Base-by-base conservation (phyloP, 768 basidiomycete species). In the Suillus cothurnatus region DNA sequence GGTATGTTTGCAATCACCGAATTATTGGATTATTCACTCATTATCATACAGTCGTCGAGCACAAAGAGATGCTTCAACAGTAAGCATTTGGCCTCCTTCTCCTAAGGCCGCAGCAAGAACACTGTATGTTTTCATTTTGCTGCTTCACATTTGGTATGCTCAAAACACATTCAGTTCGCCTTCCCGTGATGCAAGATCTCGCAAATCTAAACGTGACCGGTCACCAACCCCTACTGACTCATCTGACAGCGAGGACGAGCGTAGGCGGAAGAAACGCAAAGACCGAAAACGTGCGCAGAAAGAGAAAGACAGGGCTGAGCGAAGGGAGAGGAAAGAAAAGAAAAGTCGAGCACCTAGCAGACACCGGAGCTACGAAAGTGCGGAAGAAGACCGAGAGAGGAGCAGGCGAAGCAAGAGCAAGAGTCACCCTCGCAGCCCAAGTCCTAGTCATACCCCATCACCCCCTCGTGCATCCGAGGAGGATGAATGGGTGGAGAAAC, bases 61-160 rank as follows among this genome's bases (percentile, higher is more conserved):
- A 56, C 88, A 94, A 73, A 82, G 94, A 57, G 87, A 87, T 69
- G 80, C 70, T 6, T 84, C 78, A 11, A 81, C 81, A 6, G 74
- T 87, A 2, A 83, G 84, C 69, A 81, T 93, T n/a, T 95, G 94
- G 94, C 94, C 94, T 2, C 76, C 87, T 4, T 95, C 94, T 3
- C 94, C 94, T 0, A 90, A 89, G 68, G 85, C 82, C 12, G 86
- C 87, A 62, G 78, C 84, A 43, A 85, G 91, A 43, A 75, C 77
- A 55, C 67, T 86, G 86, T 91, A 77, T 36, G 88, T 80, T 3
- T 31, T 52, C 7, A 26, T 47, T 64, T 31, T 31, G 15, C 39
- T n/a, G 6, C 47, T 32, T 31, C 61, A 8, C 61, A 53, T 34
- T 57, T 26, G 14, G 23, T 59, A 6, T 23, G 19, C 21, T 57